Evolutionary conservation across 2,329 filamentous ascomycete species (phyloP).

Genomic region (Sporothrix inflata): DNA sequence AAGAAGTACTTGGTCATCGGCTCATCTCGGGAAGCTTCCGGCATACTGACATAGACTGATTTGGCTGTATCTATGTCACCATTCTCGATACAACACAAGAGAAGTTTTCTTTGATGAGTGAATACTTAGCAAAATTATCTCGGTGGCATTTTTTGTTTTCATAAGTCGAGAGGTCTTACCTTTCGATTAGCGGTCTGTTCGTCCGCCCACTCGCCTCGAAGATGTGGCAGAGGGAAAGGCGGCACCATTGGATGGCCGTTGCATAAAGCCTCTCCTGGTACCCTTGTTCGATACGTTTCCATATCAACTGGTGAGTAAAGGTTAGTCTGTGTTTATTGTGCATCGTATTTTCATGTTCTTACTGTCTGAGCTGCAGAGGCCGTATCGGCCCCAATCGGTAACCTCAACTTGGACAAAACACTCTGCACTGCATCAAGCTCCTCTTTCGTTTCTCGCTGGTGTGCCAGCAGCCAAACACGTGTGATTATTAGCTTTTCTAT

Average conservation of each 20-base stretch:
- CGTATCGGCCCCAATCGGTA: constrained; percentile 59
- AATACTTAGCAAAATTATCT: no score
- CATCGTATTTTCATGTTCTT: constrained; percentile 35
- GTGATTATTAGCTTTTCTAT: constrained; percentile 71
- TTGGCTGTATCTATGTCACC: constrained; percentile 59
- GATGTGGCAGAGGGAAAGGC: constrained; percentile 65
- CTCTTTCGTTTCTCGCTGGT: constrained; percentile 45
- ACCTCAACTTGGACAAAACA: constrained; percentile 50
- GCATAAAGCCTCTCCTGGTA: constrained; percentile 57
- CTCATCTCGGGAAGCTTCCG: constrained; percentile 60
- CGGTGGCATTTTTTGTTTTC: no score
- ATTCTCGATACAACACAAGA: constrained; percentile 68
- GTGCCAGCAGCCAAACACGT: constrained; percentile 67
- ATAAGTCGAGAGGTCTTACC: no score
- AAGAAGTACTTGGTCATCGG: constrained; percentile 72
- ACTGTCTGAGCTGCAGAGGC: constrained; percentile 71
- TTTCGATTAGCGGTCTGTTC: constrained; percentile 70
- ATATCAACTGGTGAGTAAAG: constrained; percentile 64
- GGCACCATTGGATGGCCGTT: constrained; percentile 70
- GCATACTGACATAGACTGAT: constrained; percentile 62
- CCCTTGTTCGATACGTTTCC: constrained; percentile 72
- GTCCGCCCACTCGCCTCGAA: constrained; percentile 67
- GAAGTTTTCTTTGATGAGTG: no score
- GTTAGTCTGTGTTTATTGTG: background rate
- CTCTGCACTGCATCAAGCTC: constrained; percentile 37